phyloP scores from a whole-genome alignment of 2,329 filamentous ascomycete species.

The Aspergillus niger region DNA sequence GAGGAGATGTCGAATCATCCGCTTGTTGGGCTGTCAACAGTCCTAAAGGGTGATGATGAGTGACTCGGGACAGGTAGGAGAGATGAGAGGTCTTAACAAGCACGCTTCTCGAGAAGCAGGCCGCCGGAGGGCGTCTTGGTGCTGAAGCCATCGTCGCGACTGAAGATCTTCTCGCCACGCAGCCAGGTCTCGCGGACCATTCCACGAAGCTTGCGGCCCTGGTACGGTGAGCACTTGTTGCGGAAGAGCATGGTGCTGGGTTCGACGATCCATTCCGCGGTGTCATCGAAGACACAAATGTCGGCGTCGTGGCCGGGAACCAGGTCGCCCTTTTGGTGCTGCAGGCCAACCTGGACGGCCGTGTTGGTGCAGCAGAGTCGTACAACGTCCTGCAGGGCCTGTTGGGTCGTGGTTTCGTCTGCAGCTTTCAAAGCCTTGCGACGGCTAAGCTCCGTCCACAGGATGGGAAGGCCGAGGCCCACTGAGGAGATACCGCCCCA shows the following conservation, averaged over 20 bases:
- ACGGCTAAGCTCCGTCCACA: slow-evolving; percentile 74
- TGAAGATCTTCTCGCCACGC: slow-evolving; percentile 73
- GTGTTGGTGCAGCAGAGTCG: slow-evolving; percentile 85
- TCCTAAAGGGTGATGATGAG: neutral
- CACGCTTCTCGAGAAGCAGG: slow-evolving; percentile 44
- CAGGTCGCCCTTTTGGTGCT: slow-evolving; percentile 78
- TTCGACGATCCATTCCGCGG: slow-evolving; percentile 72
- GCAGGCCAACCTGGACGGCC: slow-evolving; percentile 81
- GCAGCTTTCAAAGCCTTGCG: slow-evolving; percentile 54
- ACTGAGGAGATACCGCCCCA: slow-evolving; percentile 97
- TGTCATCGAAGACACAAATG: slow-evolving; percentile 87
- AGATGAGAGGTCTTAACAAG: slow-evolving; percentile 23
- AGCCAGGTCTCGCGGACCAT: slow-evolving; percentile 85
- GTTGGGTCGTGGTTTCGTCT: slow-evolving; percentile 46
- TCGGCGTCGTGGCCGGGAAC: slow-evolving; percentile 84
- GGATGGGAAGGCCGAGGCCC: slow-evolving; percentile 85
- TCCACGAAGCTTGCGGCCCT: slow-evolving; percentile 75
- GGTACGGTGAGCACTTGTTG: slow-evolving; percentile 89
- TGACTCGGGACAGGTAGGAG: neutral
- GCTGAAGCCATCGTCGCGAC: slow-evolving; percentile 56
- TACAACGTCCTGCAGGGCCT: slow-evolving; percentile 74
- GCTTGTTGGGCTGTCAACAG: neutral
- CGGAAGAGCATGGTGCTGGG: slow-evolving; percentile 87
- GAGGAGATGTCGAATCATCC: neutral
- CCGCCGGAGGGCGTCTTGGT: slow-evolving; percentile 38